Percentiles rank a stretch among this genome's conserved stretches.
Conservation (phyloP, 2,329 filamentous ascomycete species). For the Endocalyx cinctus region DNA sequence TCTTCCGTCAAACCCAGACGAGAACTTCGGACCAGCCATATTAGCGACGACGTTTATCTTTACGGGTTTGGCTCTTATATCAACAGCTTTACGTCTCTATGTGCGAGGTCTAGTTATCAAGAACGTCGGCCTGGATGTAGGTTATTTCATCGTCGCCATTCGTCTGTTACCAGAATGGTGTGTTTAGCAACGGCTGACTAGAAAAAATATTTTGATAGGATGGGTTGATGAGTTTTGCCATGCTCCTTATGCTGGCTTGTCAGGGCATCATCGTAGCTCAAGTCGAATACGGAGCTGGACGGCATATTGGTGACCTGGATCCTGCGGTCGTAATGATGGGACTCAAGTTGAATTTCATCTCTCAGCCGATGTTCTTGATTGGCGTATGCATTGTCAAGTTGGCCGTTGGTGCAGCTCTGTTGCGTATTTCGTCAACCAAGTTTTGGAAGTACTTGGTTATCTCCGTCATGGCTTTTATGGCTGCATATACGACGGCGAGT, state of each 20-base stretch:
- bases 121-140: too few relatives aligned
- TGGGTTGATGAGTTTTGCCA: conserved; percentile 17
- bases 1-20: too few relatives aligned
- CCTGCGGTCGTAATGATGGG: conserved; percentile 28
- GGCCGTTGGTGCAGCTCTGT: conserved; percentile 35
- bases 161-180: too few relatives aligned
- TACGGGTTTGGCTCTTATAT: too few relatives aligned
- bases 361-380: conserved; percentile 39
- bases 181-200: too few relatives aligned
- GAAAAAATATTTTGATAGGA: too few relatives aligned
- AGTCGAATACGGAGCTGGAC: conserved; percentile 39
- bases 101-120: too few relatives aligned
- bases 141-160: too few relatives aligned
- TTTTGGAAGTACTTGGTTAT: conserved; percentile 32
- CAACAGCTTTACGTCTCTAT: too few relatives aligned
- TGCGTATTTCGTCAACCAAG: conserved; percentile 35
- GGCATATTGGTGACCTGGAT: conserved; percentile 38
- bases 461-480: conserved; percentile 32
- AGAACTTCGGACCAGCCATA: too few relatives aligned
- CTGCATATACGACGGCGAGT: conserved; percentile 26
- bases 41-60: too few relatives aligned
- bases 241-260: conserved; percentile 31
- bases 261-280: conserved; percentile 35
- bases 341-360: conserved; percentile 37
- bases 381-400: conserved; percentile 39